phyloP scores from a whole-genome alignment of 192 early-diverging fungal genomes.

The Nowakowskiella sp. region DNA sequence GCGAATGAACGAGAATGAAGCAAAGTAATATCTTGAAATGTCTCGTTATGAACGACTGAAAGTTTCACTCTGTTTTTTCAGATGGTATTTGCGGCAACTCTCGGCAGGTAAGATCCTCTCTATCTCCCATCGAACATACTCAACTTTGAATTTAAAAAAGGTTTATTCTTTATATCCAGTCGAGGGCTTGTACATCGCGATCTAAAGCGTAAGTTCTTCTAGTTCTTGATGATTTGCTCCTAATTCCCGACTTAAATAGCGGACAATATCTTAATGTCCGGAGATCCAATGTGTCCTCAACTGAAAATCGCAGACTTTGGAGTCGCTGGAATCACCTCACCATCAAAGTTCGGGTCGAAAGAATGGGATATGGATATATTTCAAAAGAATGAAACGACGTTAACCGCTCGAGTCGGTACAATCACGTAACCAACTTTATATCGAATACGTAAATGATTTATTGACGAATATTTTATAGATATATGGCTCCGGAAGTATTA shows the following conservation, averaged over 20 bases:
- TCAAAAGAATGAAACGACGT: background rate
- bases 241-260: background rate
- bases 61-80: no score
- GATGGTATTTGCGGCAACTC: no score
- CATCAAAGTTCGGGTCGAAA: no score
- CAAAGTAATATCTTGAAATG: constrained; percentile 8
- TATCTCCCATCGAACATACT: no score
- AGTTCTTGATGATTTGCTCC: background rate
- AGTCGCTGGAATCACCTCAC: constrained; percentile 12
- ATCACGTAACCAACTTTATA: background rate
- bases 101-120: background rate
- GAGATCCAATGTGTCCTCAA: background rate
- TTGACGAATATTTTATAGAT: constrained; percentile 1
- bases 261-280: constrained; percentile 13
- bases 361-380: background rate
- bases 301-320: constrained; percentile 26
- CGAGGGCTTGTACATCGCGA: constrained; percentile 18
- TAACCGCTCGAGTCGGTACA: constrained; percentile 12
- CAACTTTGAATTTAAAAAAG: background rate
- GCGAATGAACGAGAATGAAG: constrained; percentile 11
- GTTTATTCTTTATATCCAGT: constrained; percentile 11
- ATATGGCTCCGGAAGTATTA: constrained; percentile 25
- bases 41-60: no score
- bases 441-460: background rate
- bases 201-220: constrained; percentile 14